A percentile compares a stretch with the other conserved stretches of the same genome.
Evolutionary conservation across 1,139 yeast genomes (phyloP).

Genomic region (Scheffersomyces titani): DNA sequence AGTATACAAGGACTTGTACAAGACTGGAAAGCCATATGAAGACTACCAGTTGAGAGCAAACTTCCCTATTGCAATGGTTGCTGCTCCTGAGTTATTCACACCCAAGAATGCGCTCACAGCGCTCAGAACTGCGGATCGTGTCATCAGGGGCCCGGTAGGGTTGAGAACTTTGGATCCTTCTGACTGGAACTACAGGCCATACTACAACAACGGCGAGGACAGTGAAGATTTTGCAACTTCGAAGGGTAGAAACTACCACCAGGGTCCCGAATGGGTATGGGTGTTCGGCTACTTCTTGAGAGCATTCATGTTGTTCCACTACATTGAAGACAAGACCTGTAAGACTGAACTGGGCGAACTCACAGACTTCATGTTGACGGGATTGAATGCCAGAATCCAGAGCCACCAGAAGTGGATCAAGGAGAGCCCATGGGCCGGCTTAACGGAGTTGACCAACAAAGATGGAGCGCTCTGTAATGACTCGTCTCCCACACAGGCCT

Average conservation of each 20-base stretch:
- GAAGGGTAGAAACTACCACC: constrained; percentile 95
- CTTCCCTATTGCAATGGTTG: constrained; percentile 88
- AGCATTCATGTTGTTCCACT: constrained; percentile 64
- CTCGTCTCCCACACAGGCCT: constrained; percentile 95
- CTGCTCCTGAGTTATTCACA: constrained; percentile 88
- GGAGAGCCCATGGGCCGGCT: constrained; percentile 86
- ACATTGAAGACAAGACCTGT: constrained; percentile 33
- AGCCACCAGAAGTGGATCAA: constrained; percentile 71
- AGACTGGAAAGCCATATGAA: constrained; percentile 83
- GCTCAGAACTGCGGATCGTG: constrained; percentile 66
- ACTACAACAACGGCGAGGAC: constrained; percentile 80
- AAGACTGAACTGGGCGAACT: constrained; percentile 18
- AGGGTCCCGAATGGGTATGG: constrained; percentile 99
- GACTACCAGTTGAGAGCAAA: constrained; percentile 94
- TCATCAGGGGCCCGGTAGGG: constrained; percentile 86
- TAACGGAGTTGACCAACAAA: constrained; percentile 89
- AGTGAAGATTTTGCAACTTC: constrained; percentile 87
- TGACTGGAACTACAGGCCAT: constrained; percentile 89
- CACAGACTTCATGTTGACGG: constrained; percentile 21
- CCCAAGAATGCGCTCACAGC: constrained; percentile 62
- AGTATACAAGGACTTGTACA: constrained; percentile 83
- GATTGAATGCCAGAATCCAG: constrained; percentile 55
- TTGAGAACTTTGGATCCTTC: constrained; percentile 90
- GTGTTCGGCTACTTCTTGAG: constrained; percentile 82
- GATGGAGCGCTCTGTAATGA: constrained; percentile 80